Evolutionary conservation across 1,139 yeast species (phyloP), one percentile per base, ranked within the genome.

Genomic region (Yamadazyma blattariae): DNA sequence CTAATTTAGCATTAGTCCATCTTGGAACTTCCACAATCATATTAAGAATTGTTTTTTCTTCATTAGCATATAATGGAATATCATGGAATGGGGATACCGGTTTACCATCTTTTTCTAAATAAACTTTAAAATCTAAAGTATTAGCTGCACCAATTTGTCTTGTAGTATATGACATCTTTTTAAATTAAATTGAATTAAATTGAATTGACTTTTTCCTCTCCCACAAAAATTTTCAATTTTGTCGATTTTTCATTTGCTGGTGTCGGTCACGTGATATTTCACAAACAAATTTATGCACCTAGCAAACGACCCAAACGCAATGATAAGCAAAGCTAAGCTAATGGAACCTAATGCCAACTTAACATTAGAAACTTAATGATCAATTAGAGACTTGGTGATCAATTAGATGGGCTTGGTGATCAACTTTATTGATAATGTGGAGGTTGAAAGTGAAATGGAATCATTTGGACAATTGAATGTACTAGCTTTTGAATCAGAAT

Each of bases 11-110:
- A 62, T 89, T 90, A 44, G 94, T 77, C 95, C 96, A 88, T 56
- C 97, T 79, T 46, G 97, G 97, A 40, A 92, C 90, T 61, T 92
- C 98, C 27, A 88, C 94, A 37, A 92, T 73, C 89, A 92, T 88
- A 64, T 85, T 85, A 47, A 85, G 80, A 25, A 90, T 75, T 35
- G 78, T 77, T 47, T 69, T 68, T 42, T 70, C 76, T 46, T 69
- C 69, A 57, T 84, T 72, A 41, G 92, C 79, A 40, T 74, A 73
- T 46, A 90, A 65, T 28, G 97, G 97, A 32, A 90, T 73, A 59
- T 92, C 98, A 60, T 92, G 98, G 74, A 90, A 89, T 35, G 67
- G 57, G 35, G 67, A 61, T 28, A 61, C 51, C 40, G 68, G 69
- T 55, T 69, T 68, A 27, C 74, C 75, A 56, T 69, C 71, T 52